Evolutionary conservation across 305 asterid genomes (phyloP).

Genomic region (Salvia sclarea): DNA sequence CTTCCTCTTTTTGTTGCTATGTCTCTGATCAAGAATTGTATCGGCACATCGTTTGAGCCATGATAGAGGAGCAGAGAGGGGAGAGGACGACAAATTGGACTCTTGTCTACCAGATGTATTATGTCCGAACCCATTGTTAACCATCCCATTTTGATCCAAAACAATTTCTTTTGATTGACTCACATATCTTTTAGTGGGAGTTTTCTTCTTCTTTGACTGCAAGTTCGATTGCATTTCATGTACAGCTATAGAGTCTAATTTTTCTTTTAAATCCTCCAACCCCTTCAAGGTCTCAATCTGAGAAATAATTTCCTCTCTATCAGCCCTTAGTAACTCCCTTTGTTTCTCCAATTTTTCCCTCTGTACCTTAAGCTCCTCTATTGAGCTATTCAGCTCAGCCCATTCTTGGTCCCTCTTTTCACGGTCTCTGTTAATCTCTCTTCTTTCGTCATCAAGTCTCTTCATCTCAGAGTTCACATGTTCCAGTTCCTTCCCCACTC

Average conservation of each 20-base stretch:
- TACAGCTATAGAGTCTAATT: slow-evolving; percentile 62
- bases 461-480: slow-evolving; percentile 72
- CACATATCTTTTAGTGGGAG: slow-evolving; percentile 38
- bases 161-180: slow-evolving; percentile 37
- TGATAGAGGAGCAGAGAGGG: slow-evolving; percentile 70
- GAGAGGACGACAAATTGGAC: slow-evolving; percentile 54
- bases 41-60: slow-evolving; percentile 95
- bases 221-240: slow-evolving; percentile 49
- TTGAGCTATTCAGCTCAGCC: slow-evolving; percentile 71
- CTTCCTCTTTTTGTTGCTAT: slow-evolving; percentile 63
- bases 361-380: slow-evolving; percentile 81
- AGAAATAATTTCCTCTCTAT: slow-evolving; percentile 74
- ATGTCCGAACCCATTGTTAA: slow-evolving; percentile 46
- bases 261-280: slow-evolving; percentile 71
- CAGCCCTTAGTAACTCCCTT: slow-evolving; percentile 81
- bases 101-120: slow-evolving; percentile 37
- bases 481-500: slow-evolving; percentile 66
- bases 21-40: slow-evolving; percentile 73
- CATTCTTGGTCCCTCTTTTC: slow-evolving; percentile 83
- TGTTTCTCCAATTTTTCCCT: slow-evolving; percentile 90
- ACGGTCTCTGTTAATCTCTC: slow-evolving; percentile 72
- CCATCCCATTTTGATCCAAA: slow-evolving; percentile 39
- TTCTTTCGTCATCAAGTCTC: slow-evolving; percentile 71
- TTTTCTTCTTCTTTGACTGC: slow-evolving; percentile 42
- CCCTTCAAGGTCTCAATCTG: slow-evolving; percentile 75